phyloP scores from a whole-genome alignment of 2,329 filamentous ascomycete species.

The Penicillium sclerotigenum region DNA sequence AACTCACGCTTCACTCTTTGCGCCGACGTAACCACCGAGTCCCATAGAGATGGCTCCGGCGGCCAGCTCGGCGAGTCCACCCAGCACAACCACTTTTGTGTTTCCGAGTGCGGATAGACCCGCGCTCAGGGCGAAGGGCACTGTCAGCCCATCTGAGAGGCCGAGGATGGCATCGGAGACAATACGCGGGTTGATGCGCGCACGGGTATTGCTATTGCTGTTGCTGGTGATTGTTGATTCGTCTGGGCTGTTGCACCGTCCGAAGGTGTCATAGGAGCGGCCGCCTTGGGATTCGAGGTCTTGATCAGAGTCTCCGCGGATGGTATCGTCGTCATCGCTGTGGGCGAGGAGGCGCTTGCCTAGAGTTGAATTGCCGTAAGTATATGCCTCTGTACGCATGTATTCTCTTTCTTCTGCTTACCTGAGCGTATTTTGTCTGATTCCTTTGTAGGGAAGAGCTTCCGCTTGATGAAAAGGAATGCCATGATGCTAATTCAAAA shows the following conservation, averaged over 20 bases:
- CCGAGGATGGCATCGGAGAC: slow-evolving; percentile 66
- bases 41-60: slow-evolving; percentile 76
- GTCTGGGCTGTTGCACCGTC: slow-evolving; percentile 22
- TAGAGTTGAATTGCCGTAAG: slow-evolving; percentile 12
- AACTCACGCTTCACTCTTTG: slow-evolving; percentile 51
- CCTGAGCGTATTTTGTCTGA: slow-evolving; percentile 13
- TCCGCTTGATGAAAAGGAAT: slow-evolving; percentile 40
- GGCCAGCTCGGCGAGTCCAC: slow-evolving; percentile 72
- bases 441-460: slow-evolving; percentile 31
- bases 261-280: slow-evolving; percentile 36
- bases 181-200: slow-evolving; percentile 43
- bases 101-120: slow-evolving; percentile 61
- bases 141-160: slow-evolving; percentile 73
- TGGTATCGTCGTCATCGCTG: slow-evolving; percentile 23
- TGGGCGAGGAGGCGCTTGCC: slow-evolving; percentile 34
- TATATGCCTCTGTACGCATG: not conserved
- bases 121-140: slow-evolving; percentile 74
- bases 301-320: slow-evolving; percentile 23
- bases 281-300: slow-evolving; percentile 35
- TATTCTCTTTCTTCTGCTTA: slow-evolving; percentile 4
- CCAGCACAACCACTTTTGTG: slow-evolving; percentile 66
- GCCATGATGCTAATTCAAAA: slow-evolving; percentile 27
- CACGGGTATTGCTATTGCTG: slow-evolving; percentile 26
- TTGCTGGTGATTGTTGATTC: slow-evolving; percentile 18
- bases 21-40: slow-evolving; percentile 68